Base-by-base conservation (phyloP, 202 grass and related monocot species). In the Carex arenaria region DNA sequence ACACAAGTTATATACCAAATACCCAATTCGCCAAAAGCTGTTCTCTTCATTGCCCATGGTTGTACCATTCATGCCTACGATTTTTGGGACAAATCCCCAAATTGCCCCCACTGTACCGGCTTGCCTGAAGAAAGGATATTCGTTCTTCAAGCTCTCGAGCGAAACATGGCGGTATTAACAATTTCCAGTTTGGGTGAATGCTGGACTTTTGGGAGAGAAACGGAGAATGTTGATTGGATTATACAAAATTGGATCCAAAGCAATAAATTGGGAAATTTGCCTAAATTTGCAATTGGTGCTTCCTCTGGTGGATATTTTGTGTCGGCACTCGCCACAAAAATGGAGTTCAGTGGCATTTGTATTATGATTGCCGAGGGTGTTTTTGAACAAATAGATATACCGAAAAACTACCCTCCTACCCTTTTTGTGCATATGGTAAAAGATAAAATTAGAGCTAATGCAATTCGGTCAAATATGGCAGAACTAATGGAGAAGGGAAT, bases 351-450 rank as follows among this genome's bases (percentile, higher is more conserved):
- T 56, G 95, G 95, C 83, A 80, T 95, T 7, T 81, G 72, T 20
- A 75, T 93, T 86, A 86, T 95, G 95, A 98, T 98, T 81, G 87
- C 93, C 1, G 89, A 94, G 80, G 95, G 95, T 28, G 80, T 90
- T 81, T 98, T 93, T 31, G 80, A 71, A 49, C 1, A 83, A 2
- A 88, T 92, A 82, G 51, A 63, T 64, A 43, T 98, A 71, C 88
- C 88, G 4, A 26, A 83, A 17, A 70, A 72, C 20, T 98, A 98
- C 78, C 90, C 95, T 31, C 93, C 95, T 32, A 84, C 88, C 75
- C 83, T 98, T 86, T 98, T 95, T 85, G 88, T 98, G 59, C 93
- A 98, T 74, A 98, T 98, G 95, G 86, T 88, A 49, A 95, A 85
- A 86, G 93, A 98, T 79, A 45, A 22, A 7, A 66, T 80, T 10